phyloP scores from a whole-genome alignment of 768 basidiomycete genomes.

The Xerocomellus amylosporus region DNA sequence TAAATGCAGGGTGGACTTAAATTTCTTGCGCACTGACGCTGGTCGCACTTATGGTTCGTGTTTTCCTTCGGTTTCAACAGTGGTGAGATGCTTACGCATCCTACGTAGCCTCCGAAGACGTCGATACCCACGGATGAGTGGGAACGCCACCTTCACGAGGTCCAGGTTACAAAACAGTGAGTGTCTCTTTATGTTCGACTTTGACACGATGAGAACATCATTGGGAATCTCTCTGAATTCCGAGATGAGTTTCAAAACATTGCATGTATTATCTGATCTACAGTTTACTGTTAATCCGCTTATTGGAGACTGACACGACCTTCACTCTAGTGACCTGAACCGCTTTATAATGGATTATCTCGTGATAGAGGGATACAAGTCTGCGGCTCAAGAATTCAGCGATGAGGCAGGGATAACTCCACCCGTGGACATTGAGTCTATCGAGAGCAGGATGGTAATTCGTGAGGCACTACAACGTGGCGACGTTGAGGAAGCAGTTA shows the following conservation, averaged over 20 bases:
- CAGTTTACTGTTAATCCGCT: slow-evolving; percentile 23
- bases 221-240: slow-evolving; percentile 99
- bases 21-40: slow-evolving; percentile 19
- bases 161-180: slow-evolving; percentile 86
- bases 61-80: not conserved
- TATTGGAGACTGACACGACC: slow-evolving; percentile 18
- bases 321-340: slow-evolving; percentile 77
- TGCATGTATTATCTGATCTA: slow-evolving; percentile 89
- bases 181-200: slow-evolving; percentile 36
- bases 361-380: slow-evolving; percentile 95
- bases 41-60: slow-evolving; percentile 34
- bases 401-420: slow-evolving; percentile 77
- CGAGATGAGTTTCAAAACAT: slow-evolving; percentile 63
- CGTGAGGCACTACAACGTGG: slow-evolving; percentile 92
- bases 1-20: slow-evolving; percentile 36
- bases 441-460: slow-evolving; percentile 92
- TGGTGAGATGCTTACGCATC: not conserved
- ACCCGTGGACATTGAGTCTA: slow-evolving; percentile 85
- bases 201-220: slow-evolving; percentile 61
- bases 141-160: slow-evolving; percentile 79
- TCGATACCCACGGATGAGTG: slow-evolving; percentile 79
- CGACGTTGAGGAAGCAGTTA: slow-evolving; percentile 92
- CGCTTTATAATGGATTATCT: slow-evolving; percentile 96
- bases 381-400: slow-evolving; percentile 93
- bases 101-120: slow-evolving; percentile 47